Base-by-base conservation (phyloP, 345 rosid species). In the Geranium brycei region DNA sequence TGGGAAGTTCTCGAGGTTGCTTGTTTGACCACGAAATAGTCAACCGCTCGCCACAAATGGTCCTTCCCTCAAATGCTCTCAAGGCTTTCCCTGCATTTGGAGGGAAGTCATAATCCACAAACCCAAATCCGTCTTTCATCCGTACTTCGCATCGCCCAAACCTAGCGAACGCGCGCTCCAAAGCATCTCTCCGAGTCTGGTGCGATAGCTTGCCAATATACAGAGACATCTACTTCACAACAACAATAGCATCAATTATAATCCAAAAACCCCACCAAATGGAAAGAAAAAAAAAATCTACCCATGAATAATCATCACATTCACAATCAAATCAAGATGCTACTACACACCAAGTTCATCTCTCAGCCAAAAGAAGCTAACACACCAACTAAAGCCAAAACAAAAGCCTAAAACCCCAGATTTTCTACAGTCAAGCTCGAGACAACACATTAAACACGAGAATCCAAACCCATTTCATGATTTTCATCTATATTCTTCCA, bases 1-100 rank as follows among this genome's bases (percentile, higher is more conserved):
- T 76, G 64, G 68, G 65, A 66, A 41, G 30, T 38, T 71, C 69
- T 65, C 65, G 76, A 40, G 81, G 84, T 68, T 82, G 87, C 64
- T 78, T 74, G 19, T 78, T 82, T n/a, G 87, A 82, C 84, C 87
- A 80, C 16, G 77, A 30, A 65, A 82, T 76, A 61, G 75, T 73
- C 38, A 80, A 67, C 53, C 71, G 69, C 77, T 76, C 38, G 63
- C 84, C 80, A 62, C 79, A 79, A 31, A 78, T 80, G 57, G 67
- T 56, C 61, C 66, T 76, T 19, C 78, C 73, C 16, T 67, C 72
- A 11, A 82, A 67, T n/a, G 73, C 76, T 68, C 73, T 70, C 76
- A 82, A 62, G 40, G 87, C 87, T 66, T 67, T 76, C 61, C 78
- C 75, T 3, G 84, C 82, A 74, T 82, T 71, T 17, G 78, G 78